phyloP scores from a whole-genome alignment of 768 basidiomycete species.

The Auricularia sp. region DNA sequence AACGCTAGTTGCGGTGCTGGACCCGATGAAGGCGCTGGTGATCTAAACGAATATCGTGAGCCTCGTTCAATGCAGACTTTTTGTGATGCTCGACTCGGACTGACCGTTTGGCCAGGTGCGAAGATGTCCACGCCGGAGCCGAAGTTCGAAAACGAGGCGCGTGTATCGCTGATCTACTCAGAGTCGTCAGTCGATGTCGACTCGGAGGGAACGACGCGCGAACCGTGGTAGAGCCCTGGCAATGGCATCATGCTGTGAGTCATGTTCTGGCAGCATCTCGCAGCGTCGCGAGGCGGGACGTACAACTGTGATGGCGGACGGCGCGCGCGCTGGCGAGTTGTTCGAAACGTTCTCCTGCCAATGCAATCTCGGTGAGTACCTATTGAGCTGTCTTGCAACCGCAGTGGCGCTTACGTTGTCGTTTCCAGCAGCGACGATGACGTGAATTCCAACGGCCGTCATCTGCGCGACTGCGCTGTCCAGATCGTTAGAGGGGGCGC shows the following conservation, averaged over 20 bases:
- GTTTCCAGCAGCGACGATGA: constrained; percentile 16
- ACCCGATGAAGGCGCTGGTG: not conserved
- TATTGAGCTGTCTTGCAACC: not conserved
- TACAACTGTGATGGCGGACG: constrained; percentile 14
- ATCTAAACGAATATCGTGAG: not conserved
- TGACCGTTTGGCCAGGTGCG: constrained; percentile 27
- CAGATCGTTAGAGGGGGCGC: not conserved
- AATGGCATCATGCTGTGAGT: too few relatives aligned
- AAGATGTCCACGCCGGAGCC: constrained; percentile 27
- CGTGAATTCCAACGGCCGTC: constrained; percentile 21
- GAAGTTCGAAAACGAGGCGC: constrained; percentile 9
- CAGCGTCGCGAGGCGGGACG: constrained; percentile 14
- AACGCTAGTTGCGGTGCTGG: constrained; percentile 4
- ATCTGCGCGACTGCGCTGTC: constrained; percentile 5
- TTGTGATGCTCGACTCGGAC: not conserved
- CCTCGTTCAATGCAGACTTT: too few relatives aligned
- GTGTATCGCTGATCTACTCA: constrained; percentile 1
- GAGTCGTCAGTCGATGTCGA: too few relatives aligned
- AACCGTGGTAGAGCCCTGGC: not conserved
- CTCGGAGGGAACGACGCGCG: not conserved
- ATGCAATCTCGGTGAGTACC: not conserved
- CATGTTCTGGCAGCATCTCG: not conserved
- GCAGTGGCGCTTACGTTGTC: constrained; percentile 7
- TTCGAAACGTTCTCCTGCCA: not conserved
- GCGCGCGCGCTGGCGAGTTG: constrained; percentile 9